Base-by-base conservation (phyloP, 2,329 filamentous ascomycete species). In the Calonectria pauciramosa region DNA sequence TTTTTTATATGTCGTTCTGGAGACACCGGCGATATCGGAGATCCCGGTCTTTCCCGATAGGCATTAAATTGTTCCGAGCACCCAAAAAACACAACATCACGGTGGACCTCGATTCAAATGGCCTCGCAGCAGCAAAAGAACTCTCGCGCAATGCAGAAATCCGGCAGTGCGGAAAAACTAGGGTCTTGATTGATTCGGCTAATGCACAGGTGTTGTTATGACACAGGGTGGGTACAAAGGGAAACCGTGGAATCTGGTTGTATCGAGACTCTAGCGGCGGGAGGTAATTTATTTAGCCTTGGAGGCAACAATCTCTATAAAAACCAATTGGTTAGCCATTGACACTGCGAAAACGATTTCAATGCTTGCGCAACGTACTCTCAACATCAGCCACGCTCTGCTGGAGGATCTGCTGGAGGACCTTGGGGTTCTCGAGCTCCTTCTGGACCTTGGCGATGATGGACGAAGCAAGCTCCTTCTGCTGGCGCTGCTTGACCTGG, bases 401-500 rank as follows among this genome's bases (percentile, higher is more conserved):
- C 90, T 97, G 94, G 82, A 99, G 93, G 84, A 99, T 98, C 90
- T 98, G 96, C 91, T 98, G 95, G 83, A 99, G 93, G 80, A 94
- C 91, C 93, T 96, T 99, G 87, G 97, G 97, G 92, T 94, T 98
- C 92, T 98, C 95, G 74, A 99, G 93, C 91, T 99, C 96, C 93
- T 99, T 99, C 88, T 95, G 94, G 85, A 99, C 97, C 93, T 98
- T 99, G 90, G 94, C 93, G 84, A 99, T 99, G 87, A 99, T 91
- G 87, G 89, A 92, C 85, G 98, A 93, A 79, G 97, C 95, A 80
- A 99, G 93, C 91, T 99, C 97, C 88, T 91, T 94, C 92, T 99
- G 97, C 91, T 99, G 96, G 87, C 97, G 94, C 90, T 96, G 94
- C 94, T 99, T 99, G 85, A 99, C 96, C 91, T 99, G 97, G 83